phyloP scores from a whole-genome alignment of 805 yeast genomes.

The Clavispora santaluciae region DNA sequence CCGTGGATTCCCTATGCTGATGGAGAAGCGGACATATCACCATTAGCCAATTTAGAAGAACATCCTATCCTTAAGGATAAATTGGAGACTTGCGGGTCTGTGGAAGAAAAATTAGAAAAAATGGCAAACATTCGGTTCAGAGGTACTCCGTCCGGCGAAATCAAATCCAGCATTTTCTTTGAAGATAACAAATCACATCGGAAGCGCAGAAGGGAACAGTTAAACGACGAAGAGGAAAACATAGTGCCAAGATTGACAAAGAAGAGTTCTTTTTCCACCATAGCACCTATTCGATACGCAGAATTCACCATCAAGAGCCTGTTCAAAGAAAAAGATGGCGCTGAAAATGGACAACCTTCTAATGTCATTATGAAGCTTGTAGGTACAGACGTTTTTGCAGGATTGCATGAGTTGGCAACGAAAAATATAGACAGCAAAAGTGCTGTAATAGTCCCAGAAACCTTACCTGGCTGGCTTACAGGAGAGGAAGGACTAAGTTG shows the following conservation, averaged over 20 bases:
- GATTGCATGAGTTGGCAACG: slow-evolving; percentile 62
- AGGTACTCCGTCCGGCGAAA: slow-evolving; percentile 42
- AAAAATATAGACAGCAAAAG: slow-evolving; percentile 19
- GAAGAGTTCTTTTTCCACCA: slow-evolving; percentile 42
- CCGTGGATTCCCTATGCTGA: slow-evolving; percentile 74
- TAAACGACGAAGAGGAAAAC: slow-evolving; percentile 13
- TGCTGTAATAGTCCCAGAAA: slow-evolving; percentile 47
- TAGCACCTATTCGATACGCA: slow-evolving; percentile 55
- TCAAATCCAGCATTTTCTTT: slow-evolving; percentile 33
- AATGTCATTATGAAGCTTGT: slow-evolving; percentile 38
- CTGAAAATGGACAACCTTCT: slow-evolving; percentile 10
- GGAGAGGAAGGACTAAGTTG: slow-evolving; percentile 62
- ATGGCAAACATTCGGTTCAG: slow-evolving; percentile 58
- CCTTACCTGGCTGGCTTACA: slow-evolving; percentile 70
- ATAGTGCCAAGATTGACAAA: not conserved
- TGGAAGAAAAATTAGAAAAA: slow-evolving; percentile 23
- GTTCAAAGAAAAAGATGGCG: slow-evolving; percentile 1
- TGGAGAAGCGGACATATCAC: slow-evolving; percentile 58
- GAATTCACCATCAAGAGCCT: slow-evolving; percentile 40
- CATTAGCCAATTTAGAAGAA: slow-evolving; percentile 42
- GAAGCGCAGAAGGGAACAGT: slow-evolving; percentile 14
- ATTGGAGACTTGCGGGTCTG: slow-evolving; percentile 7
- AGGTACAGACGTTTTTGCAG: slow-evolving; percentile 76
- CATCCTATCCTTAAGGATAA: slow-evolving; percentile 31
- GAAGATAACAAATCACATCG: slow-evolving; percentile 29